Conservation (phyloP, 208 protist species). For the Crithidia expoeki region DNA sequence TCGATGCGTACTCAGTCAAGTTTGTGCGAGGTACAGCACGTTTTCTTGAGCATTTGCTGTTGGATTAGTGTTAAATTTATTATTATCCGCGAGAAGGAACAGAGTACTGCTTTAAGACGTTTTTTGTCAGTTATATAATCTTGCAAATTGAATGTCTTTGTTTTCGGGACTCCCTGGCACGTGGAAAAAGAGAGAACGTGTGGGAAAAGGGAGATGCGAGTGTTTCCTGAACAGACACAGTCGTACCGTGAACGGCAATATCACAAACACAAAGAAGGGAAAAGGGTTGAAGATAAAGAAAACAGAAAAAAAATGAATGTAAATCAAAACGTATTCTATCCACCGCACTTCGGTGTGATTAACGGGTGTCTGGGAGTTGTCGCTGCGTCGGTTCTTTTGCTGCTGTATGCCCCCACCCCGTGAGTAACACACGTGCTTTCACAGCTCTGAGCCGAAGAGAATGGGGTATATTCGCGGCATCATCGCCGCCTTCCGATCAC, state of each 20-base stretch:
- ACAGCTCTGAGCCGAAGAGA: too few relatives aligned
- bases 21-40: too few relatives aligned
- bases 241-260: neutral
- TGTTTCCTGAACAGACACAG: neutral
- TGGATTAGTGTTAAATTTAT: neutral
- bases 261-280: neutral
- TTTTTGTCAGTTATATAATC: neutral
- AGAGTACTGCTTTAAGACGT: neutral
- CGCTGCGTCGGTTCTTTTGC: too few relatives aligned
- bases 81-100: neutral
- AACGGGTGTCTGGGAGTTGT: too few relatives aligned
- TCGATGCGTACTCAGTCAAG: too few relatives aligned
- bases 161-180: neutral
- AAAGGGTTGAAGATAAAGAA: neutral
- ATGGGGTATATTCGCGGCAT: too few relatives aligned
- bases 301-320: conserved; percentile 10
- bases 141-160: conserved; percentile 1
- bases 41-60: too few relatives aligned
- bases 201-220: neutral
- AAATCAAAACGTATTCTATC: neutral
- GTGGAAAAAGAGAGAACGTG: conserved; percentile 3
- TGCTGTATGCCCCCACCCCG: too few relatives aligned
- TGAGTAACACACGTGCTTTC: too few relatives aligned
- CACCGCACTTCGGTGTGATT: neutral
- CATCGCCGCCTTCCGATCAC: too few relatives aligned